Conservation (phyloP, 2,329 filamentous ascomycete genomes). For the Aspergillus persii region DNA sequence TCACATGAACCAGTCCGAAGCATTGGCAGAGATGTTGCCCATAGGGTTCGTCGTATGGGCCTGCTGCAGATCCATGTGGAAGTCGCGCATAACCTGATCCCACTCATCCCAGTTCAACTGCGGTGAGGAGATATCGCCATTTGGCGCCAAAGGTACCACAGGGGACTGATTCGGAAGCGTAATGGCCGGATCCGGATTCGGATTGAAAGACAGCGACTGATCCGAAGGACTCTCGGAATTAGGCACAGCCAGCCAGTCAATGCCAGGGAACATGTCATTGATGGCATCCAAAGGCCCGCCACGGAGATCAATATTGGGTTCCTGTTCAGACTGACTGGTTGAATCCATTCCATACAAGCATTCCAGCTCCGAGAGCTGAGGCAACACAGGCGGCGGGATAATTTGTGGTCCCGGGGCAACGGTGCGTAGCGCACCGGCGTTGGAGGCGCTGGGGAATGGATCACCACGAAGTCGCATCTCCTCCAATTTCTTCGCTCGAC, state of each 20-base stretch:
- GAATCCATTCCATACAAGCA: constrained; percentile 8
- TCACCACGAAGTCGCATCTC: constrained; percentile 25
- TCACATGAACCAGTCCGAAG: constrained; percentile 32
- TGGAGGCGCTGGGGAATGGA: constrained; percentile 7
- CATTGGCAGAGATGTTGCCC: constrained; percentile 23
- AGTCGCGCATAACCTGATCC: constrained; percentile 40
- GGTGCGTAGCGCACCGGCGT: constrained; percentile 1
- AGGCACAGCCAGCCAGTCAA: constrained; percentile 23
- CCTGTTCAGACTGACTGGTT: constrained; percentile 1
- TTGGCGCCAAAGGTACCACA: constrained; percentile 10
- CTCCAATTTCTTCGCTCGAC: constrained; percentile 50
- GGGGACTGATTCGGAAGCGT: constrained; percentile 11
- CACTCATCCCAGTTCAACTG: constrained; percentile 35
- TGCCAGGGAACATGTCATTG: constrained; percentile 29
- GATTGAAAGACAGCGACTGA: constrained; percentile 8
- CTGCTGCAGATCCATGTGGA: constrained; percentile 35
- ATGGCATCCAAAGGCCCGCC: constrained; percentile 24
- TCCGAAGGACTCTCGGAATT: constrained; percentile 11
- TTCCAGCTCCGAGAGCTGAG: constrained; percentile 16
- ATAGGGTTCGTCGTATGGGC: constrained; percentile 17
- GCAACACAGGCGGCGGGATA: constrained; percentile 15
- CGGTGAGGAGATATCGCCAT: constrained; percentile 15
- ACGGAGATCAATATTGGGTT: constrained; percentile 25
- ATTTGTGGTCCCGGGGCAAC: constrained; percentile 4
- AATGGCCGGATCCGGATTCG: constrained; percentile 3